These are phyloP conservation scores for Leccinum longicurvipes DNA, from an alignment of 768 basidiomycete species.

Conservation along the genomic window DNA sequence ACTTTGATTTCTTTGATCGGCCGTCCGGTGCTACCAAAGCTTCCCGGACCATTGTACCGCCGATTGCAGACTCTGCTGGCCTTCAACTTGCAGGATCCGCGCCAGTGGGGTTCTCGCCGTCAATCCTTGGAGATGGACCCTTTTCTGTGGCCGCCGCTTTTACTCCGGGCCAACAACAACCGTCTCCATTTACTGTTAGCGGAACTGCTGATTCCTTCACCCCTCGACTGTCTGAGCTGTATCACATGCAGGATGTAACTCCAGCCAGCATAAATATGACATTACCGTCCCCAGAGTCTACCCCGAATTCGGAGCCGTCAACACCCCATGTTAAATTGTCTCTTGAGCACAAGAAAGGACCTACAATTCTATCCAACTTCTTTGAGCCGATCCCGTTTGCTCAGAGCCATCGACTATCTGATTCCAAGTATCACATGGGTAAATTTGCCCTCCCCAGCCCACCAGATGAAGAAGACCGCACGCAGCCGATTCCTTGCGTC, in stretches of 20 bases:
- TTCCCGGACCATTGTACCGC: slow-evolving; percentile 14
- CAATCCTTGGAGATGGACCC: slow-evolving; percentile 28
- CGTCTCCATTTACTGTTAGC: slow-evolving; percentile 28
- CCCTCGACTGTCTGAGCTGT: slow-evolving; percentile 21
- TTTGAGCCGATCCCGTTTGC: slow-evolving; percentile 81
- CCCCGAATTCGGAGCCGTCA: slow-evolving; percentile 46
- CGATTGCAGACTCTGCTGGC: slow-evolving; percentile 20
- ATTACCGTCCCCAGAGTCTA: slow-evolving; percentile 50
- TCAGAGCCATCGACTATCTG: slow-evolving; percentile 53
- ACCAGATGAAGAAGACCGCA: slow-evolving; percentile 47
- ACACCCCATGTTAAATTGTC: slow-evolving; percentile 55
- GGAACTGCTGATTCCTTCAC: slow-evolving; percentile 19
- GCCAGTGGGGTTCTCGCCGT: slow-evolving; percentile 34
- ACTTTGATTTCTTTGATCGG: slow-evolving; percentile 84
- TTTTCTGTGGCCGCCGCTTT: slow-evolving; percentile 20
- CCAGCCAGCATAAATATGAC: slow-evolving; percentile 39
- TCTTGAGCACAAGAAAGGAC: slow-evolving; percentile 18
- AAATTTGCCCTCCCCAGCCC: slow-evolving; percentile 73
- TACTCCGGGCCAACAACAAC: slow-evolving; percentile 30
- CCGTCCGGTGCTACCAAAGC: slow-evolving; percentile 36
- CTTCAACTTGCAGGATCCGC: slow-evolving; percentile 34
- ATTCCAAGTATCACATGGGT: slow-evolving; percentile 71
- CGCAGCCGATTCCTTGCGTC: slow-evolving; percentile 23
- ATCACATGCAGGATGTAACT: slow-evolving; percentile 27
- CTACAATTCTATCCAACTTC: slow-evolving; percentile 22